These are phyloP conservation scores for Nelumbo lutea DNA, from an alignment of 164 flowering plant species.

Conservation along the genomic window DNA sequence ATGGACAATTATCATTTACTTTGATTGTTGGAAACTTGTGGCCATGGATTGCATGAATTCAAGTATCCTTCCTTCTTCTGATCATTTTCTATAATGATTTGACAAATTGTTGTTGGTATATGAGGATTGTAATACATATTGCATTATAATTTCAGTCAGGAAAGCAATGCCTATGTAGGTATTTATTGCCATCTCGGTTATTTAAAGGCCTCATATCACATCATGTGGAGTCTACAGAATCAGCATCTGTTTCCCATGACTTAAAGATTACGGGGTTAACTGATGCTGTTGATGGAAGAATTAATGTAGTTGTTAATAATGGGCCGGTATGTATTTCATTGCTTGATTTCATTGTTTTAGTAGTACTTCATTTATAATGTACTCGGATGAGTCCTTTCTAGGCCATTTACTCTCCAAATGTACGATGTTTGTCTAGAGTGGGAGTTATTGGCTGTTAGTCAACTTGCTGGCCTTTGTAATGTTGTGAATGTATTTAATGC, in stretches of 20 bases:
- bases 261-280: slow-evolving; percentile 60
- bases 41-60: not conserved
- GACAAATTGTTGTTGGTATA: not conserved
- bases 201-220: slow-evolving; percentile 23
- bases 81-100: not conserved
- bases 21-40: not conserved
- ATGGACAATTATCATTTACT: not conserved
- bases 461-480: too few relatives aligned
- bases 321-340: slow-evolving; percentile 47
- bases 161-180: slow-evolving; percentile 78
- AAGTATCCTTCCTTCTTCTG: not conserved
- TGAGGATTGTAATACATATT: not conserved
- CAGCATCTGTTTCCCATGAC: slow-evolving; percentile 25
- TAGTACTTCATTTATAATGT: too few relatives aligned
- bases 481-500: too few relatives aligned
- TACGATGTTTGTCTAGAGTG: too few relatives aligned
- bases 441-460: too few relatives aligned
- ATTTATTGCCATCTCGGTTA: slow-evolving; percentile 47
- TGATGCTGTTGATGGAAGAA: slow-evolving; percentile 77
- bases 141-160: slow-evolving; percentile 60
- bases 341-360: too few relatives aligned
- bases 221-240: slow-evolving; percentile 27
- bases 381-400: too few relatives aligned
- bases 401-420: too few relatives aligned
- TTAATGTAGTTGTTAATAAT: slow-evolving; percentile 59